Evolutionary conservation across 208 protist species (phyloP).

Genomic region (Trypanosoma conorhini): DNA sequence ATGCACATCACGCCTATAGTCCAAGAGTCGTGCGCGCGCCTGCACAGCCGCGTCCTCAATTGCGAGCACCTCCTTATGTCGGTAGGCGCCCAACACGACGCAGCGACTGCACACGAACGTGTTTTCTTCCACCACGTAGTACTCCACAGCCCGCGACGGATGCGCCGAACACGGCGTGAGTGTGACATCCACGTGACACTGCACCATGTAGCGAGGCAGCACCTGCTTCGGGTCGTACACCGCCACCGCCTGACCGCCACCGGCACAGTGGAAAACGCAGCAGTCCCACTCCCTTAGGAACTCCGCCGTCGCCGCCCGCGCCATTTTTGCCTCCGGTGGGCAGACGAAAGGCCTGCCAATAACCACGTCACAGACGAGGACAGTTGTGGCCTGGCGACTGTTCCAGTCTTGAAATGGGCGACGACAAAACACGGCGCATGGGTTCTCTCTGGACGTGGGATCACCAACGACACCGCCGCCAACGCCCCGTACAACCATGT

Average conservation of each 20-base stretch:
- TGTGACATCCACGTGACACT: constrained; percentile 57
- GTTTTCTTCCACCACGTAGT: constrained; percentile 56
- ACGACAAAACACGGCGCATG: constrained; percentile 47
- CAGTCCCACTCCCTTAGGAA: constrained; percentile 58
- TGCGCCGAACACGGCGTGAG: constrained; percentile 61
- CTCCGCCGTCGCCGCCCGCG: constrained; percentile 27
- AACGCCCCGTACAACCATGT: constrained; percentile 41
- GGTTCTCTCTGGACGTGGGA: not conserved
- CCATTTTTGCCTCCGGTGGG: constrained; percentile 24
- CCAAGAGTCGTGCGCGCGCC: constrained; percentile 49
- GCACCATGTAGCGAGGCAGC: constrained; percentile 61
- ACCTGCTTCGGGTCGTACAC: constrained; percentile 63
- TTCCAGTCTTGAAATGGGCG: constrained; percentile 54
- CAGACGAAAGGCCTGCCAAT: constrained; percentile 43
- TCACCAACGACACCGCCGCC: not conserved
- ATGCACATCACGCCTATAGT: constrained; percentile 39
- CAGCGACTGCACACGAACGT: constrained; percentile 76
- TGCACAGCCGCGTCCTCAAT: constrained; percentile 62
- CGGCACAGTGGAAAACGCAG: constrained; percentile 43
- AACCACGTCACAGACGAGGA: constrained; percentile 77
- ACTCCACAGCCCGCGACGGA: constrained; percentile 63
- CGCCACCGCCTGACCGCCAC: constrained; percentile 39
- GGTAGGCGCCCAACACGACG: constrained; percentile 62
- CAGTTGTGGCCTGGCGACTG: constrained; percentile 31
- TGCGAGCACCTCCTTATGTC: constrained; percentile 47